Base-by-base conservation (phyloP, 169 alveolate genomes). In the Eimeria sp. region DNA sequence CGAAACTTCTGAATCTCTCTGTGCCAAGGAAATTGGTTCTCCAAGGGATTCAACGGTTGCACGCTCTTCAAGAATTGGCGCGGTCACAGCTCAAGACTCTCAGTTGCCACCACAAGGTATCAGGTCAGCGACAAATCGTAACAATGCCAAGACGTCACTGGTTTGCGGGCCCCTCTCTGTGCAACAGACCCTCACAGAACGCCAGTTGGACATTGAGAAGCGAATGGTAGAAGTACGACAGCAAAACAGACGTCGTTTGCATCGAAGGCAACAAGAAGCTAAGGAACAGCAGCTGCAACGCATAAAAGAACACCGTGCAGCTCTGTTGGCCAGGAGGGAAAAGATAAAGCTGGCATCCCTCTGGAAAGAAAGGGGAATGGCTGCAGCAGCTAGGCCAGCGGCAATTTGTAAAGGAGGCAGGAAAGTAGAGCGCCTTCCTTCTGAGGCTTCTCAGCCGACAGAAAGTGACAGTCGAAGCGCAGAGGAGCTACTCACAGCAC, bases 361-460 rank as follows among this genome's bases (percentile, higher is more conserved):
- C 30, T 85, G 93, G 93, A 85, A 85, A 25, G 93, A 85, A 64
- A 85, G 93, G 9, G 93, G 93, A 68, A 85, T 85, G 93, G 93
- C 93, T 6, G 93, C 93, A 10, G 93, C 93, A 43, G 93, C 93
- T 62, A 85, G 64, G 80, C 80, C 80, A 14, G 54, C 93, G 6
- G 27, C 82, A 58, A 9, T 37, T 27, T 37, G 56, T 8, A 87
- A 54, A 23, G 66, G 52, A 23, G 52, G 33, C 2, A 6, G 20
- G 13, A 40, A 4, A 13, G 37, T 43, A 25, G 64, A 87, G 62
- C 23, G 33, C 4, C 66, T 66, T 14, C 58, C 66, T 23, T 43
- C 93, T 0, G 82, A 60, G 10, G 54, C 27, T 33, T 62, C 93
- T 6, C 68, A 87, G n/a, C 49, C 27, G 27, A 87, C 82, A 62